Conservation (phyloP, 2,329 filamentous ascomycete genomes). For the Penicillium sp. region DNA sequence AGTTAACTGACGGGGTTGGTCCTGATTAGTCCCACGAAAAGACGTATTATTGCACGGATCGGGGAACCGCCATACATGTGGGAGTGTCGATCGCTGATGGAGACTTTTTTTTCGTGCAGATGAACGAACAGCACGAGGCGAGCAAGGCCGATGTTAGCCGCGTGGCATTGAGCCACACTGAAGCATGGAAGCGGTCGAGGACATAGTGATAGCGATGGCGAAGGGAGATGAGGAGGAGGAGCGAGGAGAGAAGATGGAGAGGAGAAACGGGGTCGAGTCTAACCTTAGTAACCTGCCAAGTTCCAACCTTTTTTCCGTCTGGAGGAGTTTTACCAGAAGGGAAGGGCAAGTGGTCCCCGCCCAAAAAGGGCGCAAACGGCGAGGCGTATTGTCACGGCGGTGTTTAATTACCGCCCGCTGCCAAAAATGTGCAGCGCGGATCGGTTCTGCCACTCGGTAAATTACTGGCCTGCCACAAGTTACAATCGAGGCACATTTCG, state of each 20-base stretch:
- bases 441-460: background rate
- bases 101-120: slow-evolving; percentile 14
- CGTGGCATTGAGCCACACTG: slow-evolving; percentile 22
- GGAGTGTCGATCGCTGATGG: slow-evolving; percentile 24
- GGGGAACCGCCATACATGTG: slow-evolving; percentile 15
- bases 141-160: slow-evolving; percentile 21
- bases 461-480: background rate
- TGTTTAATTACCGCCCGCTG: slow-evolving; percentile 16
- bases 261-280: background rate
- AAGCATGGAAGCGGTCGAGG: background rate
- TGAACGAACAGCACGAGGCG: slow-evolving; percentile 7
- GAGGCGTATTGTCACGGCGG: background rate
- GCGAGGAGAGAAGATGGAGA: background rate
- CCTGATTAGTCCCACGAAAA: slow-evolving; percentile 1
- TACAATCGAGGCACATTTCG: too few species aligned
- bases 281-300: background rate
- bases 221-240: background rate
- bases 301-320: too few species aligned
- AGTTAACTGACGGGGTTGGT: background rate
- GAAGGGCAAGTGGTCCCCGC: too few species aligned
- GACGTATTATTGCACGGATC: background rate
- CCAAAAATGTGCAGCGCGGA: slow-evolving; percentile 23
- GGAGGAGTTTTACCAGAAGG: too few species aligned
- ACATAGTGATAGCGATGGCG: background rate
- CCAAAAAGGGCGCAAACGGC: slow-evolving; percentile 21